Evolutionary conservation across 2,329 filamentous ascomycete genomes (phyloP).

Genomic region (Xylaria sp.): DNA sequence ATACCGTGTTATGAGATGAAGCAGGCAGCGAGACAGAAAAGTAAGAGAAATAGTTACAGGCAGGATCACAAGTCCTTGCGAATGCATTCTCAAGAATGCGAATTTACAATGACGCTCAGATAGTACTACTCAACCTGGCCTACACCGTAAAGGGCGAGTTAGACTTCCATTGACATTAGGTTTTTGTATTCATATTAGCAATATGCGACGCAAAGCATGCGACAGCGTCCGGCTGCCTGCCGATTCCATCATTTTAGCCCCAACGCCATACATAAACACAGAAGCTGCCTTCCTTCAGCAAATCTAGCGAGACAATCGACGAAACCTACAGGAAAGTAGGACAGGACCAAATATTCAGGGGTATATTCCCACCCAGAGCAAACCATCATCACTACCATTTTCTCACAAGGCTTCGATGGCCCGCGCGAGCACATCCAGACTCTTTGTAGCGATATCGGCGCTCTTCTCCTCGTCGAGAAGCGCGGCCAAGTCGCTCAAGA

Average conservation of each 20-base stretch:
- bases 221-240: not conserved
- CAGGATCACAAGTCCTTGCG: not conserved
- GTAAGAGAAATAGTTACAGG: not conserved
- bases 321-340: not conserved
- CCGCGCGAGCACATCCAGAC: conserved; percentile 67
- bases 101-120: not conserved
- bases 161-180: not conserved
- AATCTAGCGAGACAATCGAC: conserved; percentile 21
- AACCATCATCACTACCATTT: conserved; percentile 15
- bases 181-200: conserved; percentile 23
- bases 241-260: conserved; percentile 6
- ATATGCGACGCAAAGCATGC: not conserved
- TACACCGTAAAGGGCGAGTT: too few relatives aligned
- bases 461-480: conserved; percentile 68
- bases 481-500: conserved; percentile 88
- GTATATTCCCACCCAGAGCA: not conserved
- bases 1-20: not conserved
- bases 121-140: not conserved
- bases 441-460: conserved; percentile 60
- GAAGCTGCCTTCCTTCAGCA: conserved; percentile 1
- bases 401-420: conserved; percentile 67
- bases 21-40: not conserved
- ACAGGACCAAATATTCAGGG: not conserved
- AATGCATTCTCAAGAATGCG: not conserved
- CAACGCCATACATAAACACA: conserved; percentile 30